These are phyloP conservation scores for Fusarium protoensiforme DNA, from an alignment of 2,329 filamentous ascomycete species.

Conservation along the genomic window DNA sequence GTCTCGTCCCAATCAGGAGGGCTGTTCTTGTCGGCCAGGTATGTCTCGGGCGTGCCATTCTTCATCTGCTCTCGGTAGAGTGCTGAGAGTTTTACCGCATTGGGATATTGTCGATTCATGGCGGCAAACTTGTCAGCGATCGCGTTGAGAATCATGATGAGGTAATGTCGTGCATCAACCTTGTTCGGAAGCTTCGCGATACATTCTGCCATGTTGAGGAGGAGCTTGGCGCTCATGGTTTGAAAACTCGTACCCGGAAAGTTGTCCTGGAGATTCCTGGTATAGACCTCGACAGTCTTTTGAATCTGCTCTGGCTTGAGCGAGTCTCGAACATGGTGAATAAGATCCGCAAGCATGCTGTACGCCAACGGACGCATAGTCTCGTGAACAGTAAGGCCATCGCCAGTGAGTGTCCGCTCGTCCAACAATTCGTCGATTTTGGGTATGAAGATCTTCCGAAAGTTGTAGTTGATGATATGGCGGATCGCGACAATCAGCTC, in stretches of 20 bases:
- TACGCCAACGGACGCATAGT: constrained; percentile 96
- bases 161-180: constrained; percentile 90
- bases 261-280: constrained; percentile 92
- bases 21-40: constrained; percentile 82
- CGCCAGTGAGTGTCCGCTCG: constrained; percentile 92
- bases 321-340: constrained; percentile 95
- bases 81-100: constrained; percentile 92
- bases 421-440: constrained; percentile 97
- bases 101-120: constrained; percentile 96
- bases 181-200: constrained; percentile 96
- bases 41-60: constrained; percentile 74
- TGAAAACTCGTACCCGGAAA: constrained; percentile 99
- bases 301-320: constrained; percentile 91
- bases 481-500: constrained; percentile 95
- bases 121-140: constrained; percentile 98
- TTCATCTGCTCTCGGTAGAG: constrained; percentile 77
- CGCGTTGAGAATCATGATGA: constrained; percentile 97
- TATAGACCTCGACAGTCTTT: constrained; percentile 96
- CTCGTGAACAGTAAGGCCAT: constrained; percentile 96
- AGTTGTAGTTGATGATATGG: constrained; percentile 99
- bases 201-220: constrained; percentile 98
- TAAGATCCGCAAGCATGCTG: constrained; percentile 97
- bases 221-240: constrained; percentile 97
- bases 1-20: constrained; percentile 97
- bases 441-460: constrained; percentile 90